These are phyloP conservation scores for Trametes cingulata DNA, from an alignment of 768 basidiomycete genomes.

Conservation along the genomic window DNA sequence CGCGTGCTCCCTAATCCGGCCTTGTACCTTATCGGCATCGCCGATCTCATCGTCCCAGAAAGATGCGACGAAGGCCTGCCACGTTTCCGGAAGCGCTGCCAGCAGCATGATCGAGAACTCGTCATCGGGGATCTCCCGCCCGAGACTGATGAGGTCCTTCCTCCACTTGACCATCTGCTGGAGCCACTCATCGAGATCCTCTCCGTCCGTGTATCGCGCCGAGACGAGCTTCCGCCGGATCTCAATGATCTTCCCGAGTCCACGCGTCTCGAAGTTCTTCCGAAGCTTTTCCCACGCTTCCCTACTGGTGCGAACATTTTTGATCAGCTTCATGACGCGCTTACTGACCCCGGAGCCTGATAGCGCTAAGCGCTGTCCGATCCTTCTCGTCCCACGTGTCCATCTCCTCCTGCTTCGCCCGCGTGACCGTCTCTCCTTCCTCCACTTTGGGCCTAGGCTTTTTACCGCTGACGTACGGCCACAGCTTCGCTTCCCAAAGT, in stretches of 20 bases:
- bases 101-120: conserved; percentile 36
- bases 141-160: conserved; percentile 28
- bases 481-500: conserved; percentile 1
- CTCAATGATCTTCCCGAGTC: conserved; percentile 31
- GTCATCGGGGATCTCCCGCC: conserved; percentile 26
- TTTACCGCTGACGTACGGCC: conserved; percentile 5
- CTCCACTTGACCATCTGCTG: conserved; percentile 27
- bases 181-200: conserved; percentile 37
- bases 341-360: conserved; percentile 34
- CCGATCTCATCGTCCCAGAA: not conserved
- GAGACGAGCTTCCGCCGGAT: conserved; percentile 31
- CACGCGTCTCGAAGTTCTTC: conserved; percentile 32
- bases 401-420: conserved; percentile 10
- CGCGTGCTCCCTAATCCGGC: not conserved
- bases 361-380: conserved; percentile 33
- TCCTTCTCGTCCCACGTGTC: conserved; percentile 33
- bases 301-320: conserved; percentile 25
- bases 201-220: conserved; percentile 31
- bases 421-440: not conserved
- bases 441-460: not conserved
- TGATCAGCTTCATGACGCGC: conserved; percentile 32
- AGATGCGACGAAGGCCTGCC: conserved; percentile 34
- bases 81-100: conserved; percentile 36
- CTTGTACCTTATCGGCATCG: not conserved
- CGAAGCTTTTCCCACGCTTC: conserved; percentile 34